These are phyloP conservation scores for Canna indica DNA, from an alignment of 176 grass and related monocot species.

Conservation along the genomic window DNA sequence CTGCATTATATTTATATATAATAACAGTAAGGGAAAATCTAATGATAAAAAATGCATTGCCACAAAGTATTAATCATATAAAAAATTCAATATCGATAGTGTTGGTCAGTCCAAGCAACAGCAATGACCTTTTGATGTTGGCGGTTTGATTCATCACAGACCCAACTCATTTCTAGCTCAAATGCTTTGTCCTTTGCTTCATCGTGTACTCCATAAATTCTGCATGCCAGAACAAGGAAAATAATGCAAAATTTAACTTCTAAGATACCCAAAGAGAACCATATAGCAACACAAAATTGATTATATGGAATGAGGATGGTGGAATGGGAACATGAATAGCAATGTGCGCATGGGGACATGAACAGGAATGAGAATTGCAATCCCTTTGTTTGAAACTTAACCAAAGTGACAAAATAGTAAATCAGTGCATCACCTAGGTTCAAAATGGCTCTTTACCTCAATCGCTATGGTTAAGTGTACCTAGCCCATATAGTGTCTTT, in stretches of 20 bases:
- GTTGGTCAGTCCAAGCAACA: not conserved
- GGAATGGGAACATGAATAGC: no score
- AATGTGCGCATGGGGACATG: no score
- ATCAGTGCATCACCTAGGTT: no score
- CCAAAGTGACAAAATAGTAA: no score
- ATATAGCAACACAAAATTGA: not conserved
- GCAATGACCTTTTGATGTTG: constrained; percentile 67
- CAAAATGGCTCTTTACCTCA: no score
- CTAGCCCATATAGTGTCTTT: no score
- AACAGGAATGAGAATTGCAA: no score
- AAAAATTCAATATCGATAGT: not conserved
- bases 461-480: no score
- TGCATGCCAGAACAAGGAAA: constrained; percentile 17
- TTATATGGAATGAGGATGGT: no score
- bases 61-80: not conserved
- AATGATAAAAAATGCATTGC: not conserved
- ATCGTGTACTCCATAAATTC: constrained; percentile 86
- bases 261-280: not conserved
- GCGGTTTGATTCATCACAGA: constrained; percentile 73
- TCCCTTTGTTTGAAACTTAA: no score
- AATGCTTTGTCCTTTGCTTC: constrained; percentile 85
- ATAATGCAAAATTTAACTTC: not conserved
- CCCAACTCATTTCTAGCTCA: constrained; percentile 81
- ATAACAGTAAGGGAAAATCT: not conserved
- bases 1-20: not conserved